phyloP scores from a whole-genome alignment of 257 asterid species.

The Catharanthus roseus region DNA sequence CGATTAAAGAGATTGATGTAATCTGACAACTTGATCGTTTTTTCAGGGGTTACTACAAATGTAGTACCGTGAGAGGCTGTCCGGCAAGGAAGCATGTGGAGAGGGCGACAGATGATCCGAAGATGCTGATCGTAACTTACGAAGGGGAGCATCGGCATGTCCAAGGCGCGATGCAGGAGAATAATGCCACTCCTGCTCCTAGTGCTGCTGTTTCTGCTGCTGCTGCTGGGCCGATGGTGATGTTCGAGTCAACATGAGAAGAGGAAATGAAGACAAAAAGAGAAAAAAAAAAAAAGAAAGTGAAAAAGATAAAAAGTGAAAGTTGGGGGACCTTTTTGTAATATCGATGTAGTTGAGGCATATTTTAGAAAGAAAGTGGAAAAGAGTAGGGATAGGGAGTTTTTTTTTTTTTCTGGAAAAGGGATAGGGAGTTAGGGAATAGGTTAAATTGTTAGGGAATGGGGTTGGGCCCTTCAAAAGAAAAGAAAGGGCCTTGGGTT shows the following conservation, averaged over 20 bases:
- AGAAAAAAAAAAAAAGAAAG: not conserved
- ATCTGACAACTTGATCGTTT: not conserved
- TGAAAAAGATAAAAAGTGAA: not conserved
- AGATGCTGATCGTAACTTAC: conserved; percentile 71
- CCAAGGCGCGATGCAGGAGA: conserved; percentile 5
- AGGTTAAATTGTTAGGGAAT: too few species aligned
- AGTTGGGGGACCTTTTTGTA: not conserved
- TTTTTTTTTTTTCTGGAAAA: too few species aligned
- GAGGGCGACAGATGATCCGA: conserved; percentile 71
- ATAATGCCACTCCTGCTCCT: not conserved
- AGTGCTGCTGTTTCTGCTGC: not conserved
- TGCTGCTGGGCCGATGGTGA: not conserved
- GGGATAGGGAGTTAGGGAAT: not conserved
- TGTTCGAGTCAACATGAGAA: not conserved
- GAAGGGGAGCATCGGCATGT: conserved; percentile 74
- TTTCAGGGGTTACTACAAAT: conserved; percentile 74
- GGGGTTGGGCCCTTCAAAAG: too few species aligned
- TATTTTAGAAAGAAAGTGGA: not conserved
- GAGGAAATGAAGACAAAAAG: not conserved
- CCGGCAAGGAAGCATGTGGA: conserved; percentile 91
- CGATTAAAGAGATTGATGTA: not conserved
- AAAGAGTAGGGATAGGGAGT: not conserved
- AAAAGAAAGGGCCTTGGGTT: too few species aligned
- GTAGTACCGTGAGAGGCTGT: conserved; percentile 67
- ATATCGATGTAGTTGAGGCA: not conserved